Conservation (phyloP, 768 basidiomycete genomes). For the Boletus rex-veris region DNA sequence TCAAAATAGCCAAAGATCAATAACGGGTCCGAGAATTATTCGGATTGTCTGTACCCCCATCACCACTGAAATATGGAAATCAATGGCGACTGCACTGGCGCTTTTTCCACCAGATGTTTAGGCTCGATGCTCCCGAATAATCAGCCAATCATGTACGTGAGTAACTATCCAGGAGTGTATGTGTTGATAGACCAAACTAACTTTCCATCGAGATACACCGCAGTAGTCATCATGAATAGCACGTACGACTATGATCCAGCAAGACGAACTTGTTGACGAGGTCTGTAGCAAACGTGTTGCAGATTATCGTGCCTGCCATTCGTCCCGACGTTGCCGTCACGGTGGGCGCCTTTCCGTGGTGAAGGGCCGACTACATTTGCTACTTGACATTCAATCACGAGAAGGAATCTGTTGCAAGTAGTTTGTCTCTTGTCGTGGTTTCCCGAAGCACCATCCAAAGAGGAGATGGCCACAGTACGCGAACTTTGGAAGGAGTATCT, state of each 20-base stretch:
- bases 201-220: background rate
- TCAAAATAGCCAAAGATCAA: no score
- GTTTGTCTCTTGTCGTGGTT: slow-evolving; percentile 6
- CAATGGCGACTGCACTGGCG: no score
- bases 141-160: slow-evolving; percentile 1
- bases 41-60: no score
- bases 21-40: no score
- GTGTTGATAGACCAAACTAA: background rate
- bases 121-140: background rate
- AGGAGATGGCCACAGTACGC: background rate
- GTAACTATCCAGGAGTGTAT: background rate
- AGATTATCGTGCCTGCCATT: background rate
- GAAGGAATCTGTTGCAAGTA: background rate
- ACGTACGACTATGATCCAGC: slow-evolving; percentile 1
- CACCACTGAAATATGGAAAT: no score
- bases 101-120: no score
- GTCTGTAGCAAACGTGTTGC: background rate
- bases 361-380: background rate
- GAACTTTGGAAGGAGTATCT: background rate
- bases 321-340: background rate
- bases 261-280: slow-evolving; percentile 6
- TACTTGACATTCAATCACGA: background rate
- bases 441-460: slow-evolving; percentile 3
- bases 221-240: slow-evolving; percentile 1
- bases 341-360: background rate